phyloP scores from a whole-genome alignment of 805 yeast species.

The Candida coquimbonensis region DNA sequence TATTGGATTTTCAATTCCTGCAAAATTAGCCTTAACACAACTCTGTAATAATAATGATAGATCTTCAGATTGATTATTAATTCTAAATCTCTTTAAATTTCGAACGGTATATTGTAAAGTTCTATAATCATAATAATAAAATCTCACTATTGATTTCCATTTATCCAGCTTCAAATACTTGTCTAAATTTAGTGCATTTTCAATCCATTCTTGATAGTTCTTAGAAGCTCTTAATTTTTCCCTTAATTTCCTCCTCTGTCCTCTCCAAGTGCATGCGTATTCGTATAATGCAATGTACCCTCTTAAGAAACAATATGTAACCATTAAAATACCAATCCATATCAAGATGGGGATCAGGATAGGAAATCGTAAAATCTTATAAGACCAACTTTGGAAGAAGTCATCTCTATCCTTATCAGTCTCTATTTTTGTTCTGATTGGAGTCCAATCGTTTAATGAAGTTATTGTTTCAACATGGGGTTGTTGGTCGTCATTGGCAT shows the following conservation, averaged over 20 bases:
- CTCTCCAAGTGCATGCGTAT: slow-evolving; percentile 51
- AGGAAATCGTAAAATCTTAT: slow-evolving; percentile 58
- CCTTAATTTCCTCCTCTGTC: slow-evolving; percentile 44
- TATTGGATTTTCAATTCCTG: slow-evolving; percentile 68
- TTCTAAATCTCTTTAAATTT: slow-evolving; percentile 29
- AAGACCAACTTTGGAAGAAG: slow-evolving; percentile 32
- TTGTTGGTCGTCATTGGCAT: slow-evolving; percentile 6
- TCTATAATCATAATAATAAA: slow-evolving; percentile 61
- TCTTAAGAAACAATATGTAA: slow-evolving; percentile 46
- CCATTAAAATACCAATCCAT: slow-evolving; percentile 49
- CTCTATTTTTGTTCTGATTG: slow-evolving; percentile 25
- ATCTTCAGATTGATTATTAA: slow-evolving; percentile 30
- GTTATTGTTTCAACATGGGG: slow-evolving; percentile 28
- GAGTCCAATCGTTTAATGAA: slow-evolving; percentile 42
- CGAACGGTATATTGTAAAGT: slow-evolving; percentile 44
- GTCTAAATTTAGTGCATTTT: slow-evolving; percentile 52
- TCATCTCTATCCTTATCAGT: slow-evolving; percentile 17
- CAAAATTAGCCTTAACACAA: slow-evolving; percentile 67
- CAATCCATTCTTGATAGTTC: slow-evolving; percentile 56
- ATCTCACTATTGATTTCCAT: slow-evolving; percentile 57
- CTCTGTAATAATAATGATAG: slow-evolving; percentile 52
- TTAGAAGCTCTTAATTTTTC: slow-evolving; percentile 40
- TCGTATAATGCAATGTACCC: slow-evolving; percentile 59
- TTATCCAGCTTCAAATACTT: slow-evolving; percentile 47
- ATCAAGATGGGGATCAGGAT: slow-evolving; percentile 40